A percentile compares a stretch with the other conserved stretches of the same genome.
Evolutionary conservation across 805 yeast species (phyloP).

Genomic region (Candida arabinofermentans): DNA sequence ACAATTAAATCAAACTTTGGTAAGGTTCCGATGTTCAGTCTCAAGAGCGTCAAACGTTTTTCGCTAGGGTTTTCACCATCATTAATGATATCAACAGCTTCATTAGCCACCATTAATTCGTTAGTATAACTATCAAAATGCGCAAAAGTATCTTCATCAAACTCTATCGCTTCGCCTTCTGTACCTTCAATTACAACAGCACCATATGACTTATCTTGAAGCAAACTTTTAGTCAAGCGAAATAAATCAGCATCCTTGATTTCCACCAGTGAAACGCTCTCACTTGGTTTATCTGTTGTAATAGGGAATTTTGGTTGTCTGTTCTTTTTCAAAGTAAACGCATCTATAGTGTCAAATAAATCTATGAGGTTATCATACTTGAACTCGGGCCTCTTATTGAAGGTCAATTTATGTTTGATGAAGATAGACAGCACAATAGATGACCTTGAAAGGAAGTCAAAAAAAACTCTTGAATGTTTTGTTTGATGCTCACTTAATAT

Average conservation of each 20-base stretch:
- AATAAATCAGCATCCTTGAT: constrained; percentile 1
- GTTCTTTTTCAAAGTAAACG: neutral
- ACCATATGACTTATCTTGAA: constrained; percentile 1
- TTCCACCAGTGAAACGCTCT: neutral
- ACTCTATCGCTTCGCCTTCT: neutral
- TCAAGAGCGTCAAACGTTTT: constrained; percentile 11
- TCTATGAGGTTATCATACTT: neutral
- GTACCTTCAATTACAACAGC: constrained; percentile 2
- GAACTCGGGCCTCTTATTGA: neutral
- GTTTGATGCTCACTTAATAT: neutral
- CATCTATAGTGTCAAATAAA: neutral
- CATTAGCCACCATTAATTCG: neutral
- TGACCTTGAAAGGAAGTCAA: neutral
- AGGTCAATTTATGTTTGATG: neutral
- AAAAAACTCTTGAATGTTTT: neutral
- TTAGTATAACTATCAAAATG: constrained; percentile 1
- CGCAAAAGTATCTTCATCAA: constrained; percentile 1
- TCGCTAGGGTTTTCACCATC: neutral
- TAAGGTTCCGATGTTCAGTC: constrained; percentile 14
- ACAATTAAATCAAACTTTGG: constrained; percentile 18
- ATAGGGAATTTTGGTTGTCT: neutral
- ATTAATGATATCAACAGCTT: neutral
- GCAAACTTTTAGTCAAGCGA: neutral
- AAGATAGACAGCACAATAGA: neutral
- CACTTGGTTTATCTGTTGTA: neutral